phyloP scores from a whole-genome alignment of 1,284 basidiomycete genomes.

The Microbotryum scabiosae region DNA sequence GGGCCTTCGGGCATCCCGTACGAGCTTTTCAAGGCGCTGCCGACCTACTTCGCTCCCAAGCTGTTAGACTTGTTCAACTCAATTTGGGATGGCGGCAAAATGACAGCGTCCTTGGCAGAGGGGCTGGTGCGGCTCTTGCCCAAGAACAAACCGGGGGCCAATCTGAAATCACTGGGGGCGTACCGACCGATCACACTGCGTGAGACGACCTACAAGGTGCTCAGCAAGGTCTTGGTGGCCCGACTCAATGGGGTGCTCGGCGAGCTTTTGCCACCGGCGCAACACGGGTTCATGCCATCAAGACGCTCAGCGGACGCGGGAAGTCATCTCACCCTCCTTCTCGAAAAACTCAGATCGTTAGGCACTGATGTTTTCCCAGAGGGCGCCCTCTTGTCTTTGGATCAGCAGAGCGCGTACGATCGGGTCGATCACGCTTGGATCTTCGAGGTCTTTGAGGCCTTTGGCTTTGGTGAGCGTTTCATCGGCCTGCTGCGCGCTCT shows the following conservation, averaged over 20 bases:
- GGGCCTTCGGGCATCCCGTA: no score
- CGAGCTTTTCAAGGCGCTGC: no score
- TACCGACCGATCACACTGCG: neutral
- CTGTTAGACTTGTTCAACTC: no score
- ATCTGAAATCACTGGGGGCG: no score
- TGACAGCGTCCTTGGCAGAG: no score
- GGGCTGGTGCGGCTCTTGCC: no score
- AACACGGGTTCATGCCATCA: slow-evolving; percentile 1
- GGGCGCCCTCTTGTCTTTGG: neutral
- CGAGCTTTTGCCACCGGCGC: neutral
- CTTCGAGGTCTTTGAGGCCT: neutral
- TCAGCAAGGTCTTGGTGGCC: neutral
- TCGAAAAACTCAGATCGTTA: neutral
- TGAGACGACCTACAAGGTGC: neutral
- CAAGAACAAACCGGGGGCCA: no score
- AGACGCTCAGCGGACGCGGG: neutral
- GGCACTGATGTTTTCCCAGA: neutral
- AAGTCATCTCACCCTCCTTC: neutral
- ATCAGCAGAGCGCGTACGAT: slow-evolving; percentile 4
- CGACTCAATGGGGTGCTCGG: neutral
- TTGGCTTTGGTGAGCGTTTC: neutral
- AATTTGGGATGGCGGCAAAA: no score
- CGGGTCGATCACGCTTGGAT: slow-evolving; percentile 2
- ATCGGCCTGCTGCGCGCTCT: neutral
- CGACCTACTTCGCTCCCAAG: no score